Percentiles rank a stretch among this genome's conserved stretches.
Conservation (phyloP, 2,329 filamentous ascomycete species). For the Penicillium sp. region DNA sequence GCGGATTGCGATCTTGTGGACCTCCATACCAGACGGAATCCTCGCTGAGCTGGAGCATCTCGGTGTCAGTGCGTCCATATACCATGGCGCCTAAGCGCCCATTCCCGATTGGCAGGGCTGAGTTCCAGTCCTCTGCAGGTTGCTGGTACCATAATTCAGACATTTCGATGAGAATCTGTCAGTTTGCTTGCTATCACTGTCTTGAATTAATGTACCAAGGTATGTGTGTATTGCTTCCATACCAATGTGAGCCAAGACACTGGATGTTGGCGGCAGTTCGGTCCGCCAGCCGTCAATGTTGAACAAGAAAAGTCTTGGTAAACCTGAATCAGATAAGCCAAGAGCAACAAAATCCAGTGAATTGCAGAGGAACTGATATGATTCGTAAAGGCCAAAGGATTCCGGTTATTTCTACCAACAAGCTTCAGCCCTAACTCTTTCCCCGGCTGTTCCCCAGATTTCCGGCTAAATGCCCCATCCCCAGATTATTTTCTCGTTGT, state of each 20-base stretch:
- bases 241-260: not conserved
- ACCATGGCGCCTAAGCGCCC: conserved; percentile 50
- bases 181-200: no score
- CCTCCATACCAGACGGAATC: conserved; percentile 52
- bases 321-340: not conserved
- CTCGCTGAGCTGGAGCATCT: conserved; percentile 50
- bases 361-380: not conserved
- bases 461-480: conserved; percentile 6
- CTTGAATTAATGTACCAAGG: not conserved
- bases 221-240: not conserved
- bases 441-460: conserved; percentile 4
- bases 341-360: not conserved
- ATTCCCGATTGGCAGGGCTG: conserved; percentile 51
- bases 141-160: conserved; percentile 32
- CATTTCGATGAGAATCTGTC: conserved; percentile 10
- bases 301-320: not conserved
- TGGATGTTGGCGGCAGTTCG: not conserved
- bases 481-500: not conserved
- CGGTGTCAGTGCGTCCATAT: conserved; percentile 46
- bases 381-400: not conserved
- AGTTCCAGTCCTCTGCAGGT: conserved; percentile 36
- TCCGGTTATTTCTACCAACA: not conserved
- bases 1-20: conserved; percentile 45
- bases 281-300: not conserved
- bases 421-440: conserved; percentile 1